Conservation (phyloP, 495 filamentous ascomycete genomes). For the Sporormia fimetaria region DNA sequence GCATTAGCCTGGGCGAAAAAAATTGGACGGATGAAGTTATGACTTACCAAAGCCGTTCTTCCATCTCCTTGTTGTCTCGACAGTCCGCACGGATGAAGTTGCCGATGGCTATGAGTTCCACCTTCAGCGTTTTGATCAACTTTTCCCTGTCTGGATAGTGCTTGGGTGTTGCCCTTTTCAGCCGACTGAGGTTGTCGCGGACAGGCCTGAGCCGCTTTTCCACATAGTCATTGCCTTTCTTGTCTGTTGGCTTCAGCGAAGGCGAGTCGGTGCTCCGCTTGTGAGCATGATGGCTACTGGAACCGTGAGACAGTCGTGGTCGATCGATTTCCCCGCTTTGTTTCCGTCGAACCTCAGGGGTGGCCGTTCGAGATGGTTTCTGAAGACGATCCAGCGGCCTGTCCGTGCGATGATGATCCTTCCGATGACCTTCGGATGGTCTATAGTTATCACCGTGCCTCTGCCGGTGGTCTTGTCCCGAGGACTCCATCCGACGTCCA, state of each 20-base stretch:
- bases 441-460: conserved; percentile 36
- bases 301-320: conserved; percentile 17
- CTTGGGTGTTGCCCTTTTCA: conserved; percentile 52
- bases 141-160: conserved; percentile 48
- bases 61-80: conserved; percentile 28
- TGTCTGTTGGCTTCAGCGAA: conserved; percentile 13
- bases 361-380: conserved; percentile 34
- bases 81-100: conserved; percentile 38
- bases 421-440: conserved; percentile 30
- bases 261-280: conserved; percentile 16
- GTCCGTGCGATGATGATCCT: conserved; percentile 14
- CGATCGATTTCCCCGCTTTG: conserved; percentile 13
- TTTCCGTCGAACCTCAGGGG: conserved; percentile 29
- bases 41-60: conserved; percentile 34
- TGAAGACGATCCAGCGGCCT: conserved; percentile 35
- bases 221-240: conserved; percentile 40
- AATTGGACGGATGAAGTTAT: background rate
- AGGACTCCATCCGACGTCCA: conserved; percentile 38
- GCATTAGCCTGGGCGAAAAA: background rate
- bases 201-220: conserved; percentile 49
- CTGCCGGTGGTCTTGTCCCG: conserved; percentile 27
- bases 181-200: conserved; percentile 44
- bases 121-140: conserved; percentile 44
- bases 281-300: conserved; percentile 3
- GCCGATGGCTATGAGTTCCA: conserved; percentile 40